Evolutionary conservation across 139 green algal genomes (phyloP).

Genomic region (Chlorella sp.): DNA sequence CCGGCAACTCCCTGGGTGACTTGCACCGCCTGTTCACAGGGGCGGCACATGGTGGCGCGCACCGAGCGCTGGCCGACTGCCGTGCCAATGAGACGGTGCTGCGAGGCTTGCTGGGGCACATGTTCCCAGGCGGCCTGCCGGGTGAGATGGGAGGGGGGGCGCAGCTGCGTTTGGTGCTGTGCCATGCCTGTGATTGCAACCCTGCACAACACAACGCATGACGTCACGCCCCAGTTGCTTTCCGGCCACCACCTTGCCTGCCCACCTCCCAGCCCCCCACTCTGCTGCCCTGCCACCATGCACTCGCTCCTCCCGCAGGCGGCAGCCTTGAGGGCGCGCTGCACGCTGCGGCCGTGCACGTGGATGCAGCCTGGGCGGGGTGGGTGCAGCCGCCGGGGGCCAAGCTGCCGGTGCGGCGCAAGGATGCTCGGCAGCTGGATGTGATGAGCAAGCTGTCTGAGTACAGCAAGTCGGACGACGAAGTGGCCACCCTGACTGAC

Average conservation of each 20-base stretch:
- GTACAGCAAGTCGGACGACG: no score
- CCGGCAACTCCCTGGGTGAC: neutral
- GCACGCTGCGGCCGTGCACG: neutral
- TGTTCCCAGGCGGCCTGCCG: neutral
- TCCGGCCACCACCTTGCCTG: neutral
- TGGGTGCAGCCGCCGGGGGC: neutral
- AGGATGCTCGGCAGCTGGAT: no score
- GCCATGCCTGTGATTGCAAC: neutral
- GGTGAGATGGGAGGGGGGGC: no score
- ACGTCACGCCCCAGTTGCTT: no score
- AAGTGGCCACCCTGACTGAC: no score
- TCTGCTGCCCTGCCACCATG: neutral
- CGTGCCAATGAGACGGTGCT: slow-evolving; percentile 10
- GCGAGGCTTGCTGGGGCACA: slow-evolving; percentile 1
- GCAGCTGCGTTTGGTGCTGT: no score
- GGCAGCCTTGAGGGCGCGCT: neutral
- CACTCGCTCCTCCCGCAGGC: neutral
- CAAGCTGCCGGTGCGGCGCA: no score
- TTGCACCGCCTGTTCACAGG: slow-evolving; percentile 29
- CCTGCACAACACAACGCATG: no score
- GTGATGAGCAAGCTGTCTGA: no score
- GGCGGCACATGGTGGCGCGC: neutral
- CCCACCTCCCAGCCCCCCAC: neutral
- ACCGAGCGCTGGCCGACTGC: slow-evolving; percentile 43
- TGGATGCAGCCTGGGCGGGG: neutral